Conservation (phyloP, 306 rosid genomes). For the Psophocarpus tetragonolobus region DNA sequence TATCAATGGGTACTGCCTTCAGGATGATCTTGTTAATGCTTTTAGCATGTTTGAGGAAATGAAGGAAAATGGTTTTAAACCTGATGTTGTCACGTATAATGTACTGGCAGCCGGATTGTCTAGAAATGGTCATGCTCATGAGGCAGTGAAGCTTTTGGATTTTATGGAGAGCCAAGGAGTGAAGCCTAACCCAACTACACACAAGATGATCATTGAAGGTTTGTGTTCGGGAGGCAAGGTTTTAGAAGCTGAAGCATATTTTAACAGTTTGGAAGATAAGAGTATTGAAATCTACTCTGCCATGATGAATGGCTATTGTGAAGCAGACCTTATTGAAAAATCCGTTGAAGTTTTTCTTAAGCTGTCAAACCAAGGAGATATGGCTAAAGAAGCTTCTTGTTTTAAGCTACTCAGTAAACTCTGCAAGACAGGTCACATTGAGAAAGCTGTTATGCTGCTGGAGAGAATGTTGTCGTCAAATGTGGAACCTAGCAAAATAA, state of each 20-base stretch:
- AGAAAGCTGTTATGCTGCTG: conserved; percentile 46
- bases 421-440: conserved; percentile 46
- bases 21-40: conserved; percentile 49
- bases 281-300: conserved; percentile 59
- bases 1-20: conserved; percentile 62
- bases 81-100: conserved; percentile 69
- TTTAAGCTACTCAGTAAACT: conserved; percentile 58
- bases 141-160: conserved; percentile 48
- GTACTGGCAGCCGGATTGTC: conserved; percentile 68
- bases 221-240: conserved; percentile 67
- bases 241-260: conserved; percentile 60
- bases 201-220: conserved; percentile 66
- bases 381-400: conserved; percentile 42
- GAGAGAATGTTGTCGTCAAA: conserved; percentile 48
- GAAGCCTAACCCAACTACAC: conserved; percentile 53
- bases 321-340: conserved; percentile 43
- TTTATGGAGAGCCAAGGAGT: conserved; percentile 60
- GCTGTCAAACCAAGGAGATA: conserved; percentile 50
- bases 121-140: conserved; percentile 50
- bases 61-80: conserved; percentile 61
- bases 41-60: conserved; percentile 51
- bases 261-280: conserved; percentile 53
- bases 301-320: conserved; percentile 75
- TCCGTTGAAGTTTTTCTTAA: conserved; percentile 54
- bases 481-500: conserved; percentile 50